Percentiles rank a stretch among this genome's conserved stretches.
Evolutionary conservation across 192 early-diverging fungal genomes (phyloP).

Genomic region (Pilobolus umbonatus): DNA sequence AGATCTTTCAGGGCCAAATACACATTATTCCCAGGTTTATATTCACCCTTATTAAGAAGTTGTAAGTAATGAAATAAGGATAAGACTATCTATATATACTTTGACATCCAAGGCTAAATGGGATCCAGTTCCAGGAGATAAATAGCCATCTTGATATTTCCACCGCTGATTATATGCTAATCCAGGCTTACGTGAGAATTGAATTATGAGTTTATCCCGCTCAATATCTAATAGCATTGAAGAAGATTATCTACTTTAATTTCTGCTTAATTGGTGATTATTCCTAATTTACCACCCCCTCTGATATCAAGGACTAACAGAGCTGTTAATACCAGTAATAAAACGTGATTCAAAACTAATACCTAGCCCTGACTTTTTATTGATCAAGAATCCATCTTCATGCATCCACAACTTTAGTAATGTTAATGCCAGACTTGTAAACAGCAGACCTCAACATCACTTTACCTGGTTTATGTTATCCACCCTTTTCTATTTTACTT

Average conservation of each 20-base stretch:
- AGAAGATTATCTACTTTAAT: background rate
- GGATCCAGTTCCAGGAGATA: slow-evolving; percentile 15
- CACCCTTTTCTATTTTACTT: slow-evolving; percentile 14
- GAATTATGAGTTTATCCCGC: slow-evolving; percentile 22
- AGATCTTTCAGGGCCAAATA: slow-evolving; percentile 17
- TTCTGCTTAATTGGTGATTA: background rate
- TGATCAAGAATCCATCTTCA: slow-evolving; percentile 29
- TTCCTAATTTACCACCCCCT: slow-evolving; percentile 2
- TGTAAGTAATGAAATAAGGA: background rate
- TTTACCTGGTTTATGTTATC: slow-evolving; percentile 29
- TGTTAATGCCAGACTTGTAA: background rate
- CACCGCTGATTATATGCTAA: slow-evolving; percentile 26
- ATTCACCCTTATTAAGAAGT: slow-evolving; percentile 12
- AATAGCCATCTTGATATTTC: slow-evolving; percentile 26
- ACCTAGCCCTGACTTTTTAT: slow-evolving; percentile 31
- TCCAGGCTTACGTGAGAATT: slow-evolving; percentile 29
- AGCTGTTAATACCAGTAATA: background rate
- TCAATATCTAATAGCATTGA: slow-evolving; percentile 13
- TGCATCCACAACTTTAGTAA: slow-evolving; percentile 26
- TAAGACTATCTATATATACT: slow-evolving; percentile 2
- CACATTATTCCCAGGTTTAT: slow-evolving; percentile 15
- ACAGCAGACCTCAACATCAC: background rate
- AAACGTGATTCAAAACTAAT: background rate
- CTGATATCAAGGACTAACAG: slow-evolving; percentile 21
- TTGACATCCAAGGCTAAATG: slow-evolving; percentile 22